phyloP scores from a whole-genome alignment of 495 filamentous ascomycete genomes.

The Xylaria nigripes region DNA sequence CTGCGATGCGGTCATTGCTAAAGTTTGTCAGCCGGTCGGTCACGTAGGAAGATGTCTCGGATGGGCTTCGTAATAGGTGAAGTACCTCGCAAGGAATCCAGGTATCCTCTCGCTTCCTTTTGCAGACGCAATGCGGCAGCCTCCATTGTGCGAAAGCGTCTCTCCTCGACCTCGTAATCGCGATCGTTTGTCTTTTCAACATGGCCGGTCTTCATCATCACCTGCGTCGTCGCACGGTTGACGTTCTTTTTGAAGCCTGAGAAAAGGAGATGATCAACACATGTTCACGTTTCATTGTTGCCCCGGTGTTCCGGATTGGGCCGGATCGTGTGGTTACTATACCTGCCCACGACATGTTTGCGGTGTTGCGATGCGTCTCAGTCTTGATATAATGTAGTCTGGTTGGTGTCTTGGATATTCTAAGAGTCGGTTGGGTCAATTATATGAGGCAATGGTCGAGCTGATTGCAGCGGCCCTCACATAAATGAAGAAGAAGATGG shows the following conservation, averaged over 20 bases:
- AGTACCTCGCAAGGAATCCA: slow-evolving; percentile 86
- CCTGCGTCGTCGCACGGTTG: slow-evolving; percentile 96
- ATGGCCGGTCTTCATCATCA: slow-evolving; percentile 99
- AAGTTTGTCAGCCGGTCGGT: neutral
- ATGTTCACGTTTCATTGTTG: neutral
- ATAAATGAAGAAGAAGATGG: no score
- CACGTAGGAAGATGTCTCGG: neutral
- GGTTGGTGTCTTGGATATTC: neutral
- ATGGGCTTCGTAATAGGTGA: neutral
- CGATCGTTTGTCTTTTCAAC: slow-evolving; percentile 97
- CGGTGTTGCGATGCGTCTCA: slow-evolving; percentile 12
- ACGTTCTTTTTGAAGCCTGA: slow-evolving; percentile 99
- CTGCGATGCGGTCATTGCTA: slow-evolving; percentile 97
- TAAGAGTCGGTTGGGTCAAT: neutral
- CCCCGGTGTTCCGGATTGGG: neutral
- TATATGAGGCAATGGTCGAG: neutral
- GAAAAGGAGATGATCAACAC: neutral
- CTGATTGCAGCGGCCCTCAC: neutral
- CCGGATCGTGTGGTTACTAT: slow-evolving; percentile 16
- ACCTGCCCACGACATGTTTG: slow-evolving; percentile 56
- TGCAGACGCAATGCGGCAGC: slow-evolving; percentile 82
- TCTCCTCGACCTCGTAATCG: slow-evolving; percentile 96
- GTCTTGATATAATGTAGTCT: neutral
- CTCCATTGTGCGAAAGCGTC: slow-evolving; percentile 95
- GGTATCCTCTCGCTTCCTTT: slow-evolving; percentile 94